phyloP scores from a whole-genome alignment of 139 green algal genomes.

The Asterochloris sp. region DNA sequence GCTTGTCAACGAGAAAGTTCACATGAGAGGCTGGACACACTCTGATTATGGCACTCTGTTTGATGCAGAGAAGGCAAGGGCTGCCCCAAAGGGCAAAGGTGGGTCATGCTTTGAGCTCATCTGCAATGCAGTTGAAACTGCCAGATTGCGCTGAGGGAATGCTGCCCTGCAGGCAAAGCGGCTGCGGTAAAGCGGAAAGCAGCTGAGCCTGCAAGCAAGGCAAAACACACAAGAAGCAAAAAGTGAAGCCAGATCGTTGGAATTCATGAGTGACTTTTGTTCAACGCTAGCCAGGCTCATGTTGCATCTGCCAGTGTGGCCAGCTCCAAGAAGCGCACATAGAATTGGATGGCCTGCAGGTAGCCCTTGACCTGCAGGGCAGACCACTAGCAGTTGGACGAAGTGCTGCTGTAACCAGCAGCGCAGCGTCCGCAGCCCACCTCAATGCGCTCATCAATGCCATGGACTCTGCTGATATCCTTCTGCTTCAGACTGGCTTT shows the following conservation, averaged over 20 bases:
- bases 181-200: conserved; percentile 12
- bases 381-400: too few species aligned
- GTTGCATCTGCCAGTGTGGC: too few species aligned
- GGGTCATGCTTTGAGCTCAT: background rate
- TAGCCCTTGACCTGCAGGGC: too few species aligned
- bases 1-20: background rate
- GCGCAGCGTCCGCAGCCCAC: background rate
- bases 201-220: background rate
- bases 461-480: conserved; percentile 55
- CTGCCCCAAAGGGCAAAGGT: background rate
- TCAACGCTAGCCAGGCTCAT: too few species aligned
- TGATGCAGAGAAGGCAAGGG: background rate
- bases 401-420: too few species aligned
- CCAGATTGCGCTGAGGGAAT: background rate
- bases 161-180: conserved; percentile 4
- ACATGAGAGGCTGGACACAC: background rate
- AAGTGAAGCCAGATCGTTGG: too few species aligned
- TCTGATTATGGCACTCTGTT: background rate
- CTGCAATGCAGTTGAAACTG: background rate
- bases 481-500: conserved; percentile 20
- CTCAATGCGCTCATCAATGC: conserved; percentile 59
- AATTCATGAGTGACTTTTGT: too few species aligned
- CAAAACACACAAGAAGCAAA: too few species aligned
- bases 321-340: too few species aligned
- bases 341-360: too few species aligned